Percentiles rank a stretch among this genome's conserved stretches.
phyloP scores from a whole-genome alignment of 1,139 yeast species.

The Debaryomyces coudertii region DNA sequence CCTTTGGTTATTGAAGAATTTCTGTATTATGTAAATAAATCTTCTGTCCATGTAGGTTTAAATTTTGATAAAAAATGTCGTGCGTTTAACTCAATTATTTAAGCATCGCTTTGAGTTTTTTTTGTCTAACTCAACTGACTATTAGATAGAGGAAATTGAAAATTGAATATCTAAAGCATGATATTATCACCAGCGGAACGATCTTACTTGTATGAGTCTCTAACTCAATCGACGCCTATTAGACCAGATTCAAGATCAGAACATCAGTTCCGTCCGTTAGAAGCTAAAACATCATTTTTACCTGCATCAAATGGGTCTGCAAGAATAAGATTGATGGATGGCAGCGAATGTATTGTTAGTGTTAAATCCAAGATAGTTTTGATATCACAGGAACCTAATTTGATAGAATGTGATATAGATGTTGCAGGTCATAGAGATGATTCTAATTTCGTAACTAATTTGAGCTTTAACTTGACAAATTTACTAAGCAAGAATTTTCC shows the following conservation, averaged over 20 bases:
- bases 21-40: not conserved
- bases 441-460: constrained; percentile 60
- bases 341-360: constrained; percentile 91
- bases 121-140: not conserved
- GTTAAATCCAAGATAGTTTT: constrained; percentile 84
- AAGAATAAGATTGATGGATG: constrained; percentile 80
- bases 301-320: constrained; percentile 93
- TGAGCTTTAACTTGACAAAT: constrained; percentile 53
- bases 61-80: constrained; percentile 1
- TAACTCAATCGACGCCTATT: constrained; percentile 61
- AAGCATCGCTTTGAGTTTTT: constrained; percentile 3
- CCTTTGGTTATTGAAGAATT: not conserved
- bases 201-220: constrained; percentile 75
- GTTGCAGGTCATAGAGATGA: constrained; percentile 73
- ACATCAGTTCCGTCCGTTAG: constrained; percentile 81
- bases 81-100: not conserved
- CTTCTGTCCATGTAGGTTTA: not conserved
- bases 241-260: constrained; percentile 82
- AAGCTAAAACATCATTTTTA: constrained; percentile 76
- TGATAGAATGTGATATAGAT: constrained; percentile 78
- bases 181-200: constrained; percentile 85
- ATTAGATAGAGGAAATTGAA: not conserved
- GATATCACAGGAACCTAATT: constrained; percentile 39
- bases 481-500: constrained; percentile 55
- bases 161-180: constrained; percentile 35